Percentiles rank a stretch among this genome's conserved stretches.
Conservation (phyloP, 805 yeast genomes). For the Candida ipomoeae region DNA sequence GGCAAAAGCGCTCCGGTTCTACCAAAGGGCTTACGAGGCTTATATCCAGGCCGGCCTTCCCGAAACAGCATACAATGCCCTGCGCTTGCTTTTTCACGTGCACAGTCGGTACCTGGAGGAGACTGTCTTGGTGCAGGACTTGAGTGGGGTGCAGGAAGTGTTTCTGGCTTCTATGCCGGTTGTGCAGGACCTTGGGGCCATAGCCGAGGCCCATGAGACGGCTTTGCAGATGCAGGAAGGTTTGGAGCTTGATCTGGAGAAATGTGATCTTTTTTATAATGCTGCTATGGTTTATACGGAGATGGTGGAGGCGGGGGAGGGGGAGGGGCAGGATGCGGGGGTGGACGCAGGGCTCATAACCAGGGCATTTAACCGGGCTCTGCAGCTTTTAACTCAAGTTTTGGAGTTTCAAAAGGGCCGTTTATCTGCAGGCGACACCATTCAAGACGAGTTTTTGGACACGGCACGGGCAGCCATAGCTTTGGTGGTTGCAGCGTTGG, state of each 20-base stretch:
- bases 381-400: slow-evolving; percentile 22
- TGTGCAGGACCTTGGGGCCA: slow-evolving; percentile 32
- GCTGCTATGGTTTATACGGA: slow-evolving; percentile 46
- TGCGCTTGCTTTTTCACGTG: slow-evolving; percentile 56
- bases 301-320: slow-evolving; percentile 36
- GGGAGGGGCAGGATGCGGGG: slow-evolving; percentile 26
- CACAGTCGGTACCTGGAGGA: slow-evolving; percentile 50
- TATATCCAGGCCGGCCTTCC: slow-evolving; percentile 25
- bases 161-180: slow-evolving; percentile 31
- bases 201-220: slow-evolving; percentile 38
- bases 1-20: slow-evolving; percentile 60
- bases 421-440: slow-evolving; percentile 23
- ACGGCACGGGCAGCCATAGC: slow-evolving; percentile 28
- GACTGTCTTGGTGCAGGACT: slow-evolving; percentile 17
- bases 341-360: slow-evolving; percentile 17
- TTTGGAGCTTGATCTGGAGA: not conserved
- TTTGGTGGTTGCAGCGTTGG: slow-evolving; percentile 30
- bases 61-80: slow-evolving; percentile 46
- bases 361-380: slow-evolving; percentile 8
- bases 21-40: slow-evolving; percentile 49
- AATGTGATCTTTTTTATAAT: slow-evolving; percentile 43
- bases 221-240: slow-evolving; percentile 25
- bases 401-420: slow-evolving; percentile 24
- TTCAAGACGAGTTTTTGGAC: slow-evolving; percentile 28
- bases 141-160: slow-evolving; percentile 33